Evolutionary conservation across 179 eudicot genomes (phyloP), one percentile per base, ranked within the genome.

Genomic region (Silene vulgaris): DNA sequence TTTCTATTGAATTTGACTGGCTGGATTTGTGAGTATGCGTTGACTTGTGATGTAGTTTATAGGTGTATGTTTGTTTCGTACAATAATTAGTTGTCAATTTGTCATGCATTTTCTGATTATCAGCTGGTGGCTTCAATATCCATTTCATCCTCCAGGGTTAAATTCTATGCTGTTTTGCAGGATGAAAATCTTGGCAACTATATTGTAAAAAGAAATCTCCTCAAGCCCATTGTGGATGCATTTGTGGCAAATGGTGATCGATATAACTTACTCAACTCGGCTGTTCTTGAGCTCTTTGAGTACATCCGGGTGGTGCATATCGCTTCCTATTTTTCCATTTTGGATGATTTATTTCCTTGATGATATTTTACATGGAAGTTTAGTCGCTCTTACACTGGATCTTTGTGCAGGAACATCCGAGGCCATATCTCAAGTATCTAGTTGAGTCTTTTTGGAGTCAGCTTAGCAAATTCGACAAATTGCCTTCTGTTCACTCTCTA

Each of bases 211-310:
- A 81, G 88, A 81, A 90, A 93, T 80, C 86, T 90, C 79, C 84
- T 93, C 78, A 93, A 90, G 80, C 96, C 97, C 62, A 86, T 96
- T 81, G 85, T 96, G 64, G 94, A 96, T 77, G 91, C 84, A 19
- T 96, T 96, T 84, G 87, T 93, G 79, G 85, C 85, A 43, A 96
- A 96, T 83, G 99, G 96, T 5, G 76, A 81, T 76, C 97, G 92
- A 29, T 89, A 96, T 78, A 96, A 96, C 77, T 78, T 93, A 76
- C 86, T 96, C 76, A 85, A 96, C 70, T 96, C 99, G 74, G 96
- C 94, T 21, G 86, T 91, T 80, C 87, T 96, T 72, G 98, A 93
- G 71, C 96, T 96, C 54, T 88, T 96, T 65, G 98, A 93, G 81
- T 85, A 88, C 71, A 91, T 91, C 50, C 81, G 90, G 54, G 90